Base-by-base conservation (phyloP, 2,329 filamentous ascomycete species). In the Pyricularia pennisetigena region DNA sequence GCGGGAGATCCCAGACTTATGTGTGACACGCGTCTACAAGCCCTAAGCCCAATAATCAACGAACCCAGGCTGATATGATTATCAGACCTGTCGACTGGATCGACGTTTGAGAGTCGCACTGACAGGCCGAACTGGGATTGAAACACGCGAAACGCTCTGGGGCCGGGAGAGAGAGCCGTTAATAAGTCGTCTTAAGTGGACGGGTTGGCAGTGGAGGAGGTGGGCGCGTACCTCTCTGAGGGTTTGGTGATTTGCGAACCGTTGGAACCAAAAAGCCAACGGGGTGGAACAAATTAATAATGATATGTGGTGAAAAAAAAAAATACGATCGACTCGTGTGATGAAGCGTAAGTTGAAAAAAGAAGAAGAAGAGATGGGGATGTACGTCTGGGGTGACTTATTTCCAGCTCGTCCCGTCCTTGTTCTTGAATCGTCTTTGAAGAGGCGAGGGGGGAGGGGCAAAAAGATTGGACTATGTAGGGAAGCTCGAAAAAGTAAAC, bases 121-220 rank as follows among this genome's bases (percentile, higher is more conserved):
- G 76, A 77, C 75, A 72, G 72, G 74, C 73, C 72, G 72, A 73
- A 74, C 72, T 73, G 72, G 72, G 74, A 75, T 78, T 77, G 76
- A 79, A 78, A 79, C 77, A 73, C 73, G 75, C 77, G 76, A 79
- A 79, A 79, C 78, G 75, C 74, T 73, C 72, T 70, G 69, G 73
- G 75, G 74, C 73, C 74, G 73, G 74, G 73, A 61, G 30, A 29
- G 29, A 67, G 66, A 49, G 54, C n/a, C 57, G 41, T 35, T 59
- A 26, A 30, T 67, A 35, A 59, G 54, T 61, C 66, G 66, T 67
- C 66, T 54, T 23, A 67, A 67, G 28, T 64, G 65, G 9, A 57
- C 14, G 8, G 23, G 29, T 62, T 30, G 35, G 4, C 29, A 32
- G 24, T 24, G 66, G 57, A 57, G 26, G 29, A 67, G 3, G 28